These are phyloP conservation scores for Penicillium cataractarum DNA, from an alignment of 495 filamentous ascomycete species.

Conservation along the genomic window DNA sequence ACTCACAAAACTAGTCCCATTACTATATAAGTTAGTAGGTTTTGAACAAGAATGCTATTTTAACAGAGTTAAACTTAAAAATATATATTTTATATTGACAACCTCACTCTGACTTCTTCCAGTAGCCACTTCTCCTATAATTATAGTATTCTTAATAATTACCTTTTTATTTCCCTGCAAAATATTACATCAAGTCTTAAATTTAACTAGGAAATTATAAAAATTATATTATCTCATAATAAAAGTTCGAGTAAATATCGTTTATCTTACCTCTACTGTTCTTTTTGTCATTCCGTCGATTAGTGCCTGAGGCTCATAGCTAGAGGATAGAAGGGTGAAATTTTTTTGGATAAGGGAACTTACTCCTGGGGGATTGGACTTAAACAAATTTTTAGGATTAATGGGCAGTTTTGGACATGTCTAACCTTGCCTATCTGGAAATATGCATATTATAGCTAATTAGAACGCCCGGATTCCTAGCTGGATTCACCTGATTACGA, in stretches of 20 bases:
- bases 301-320: background rate
- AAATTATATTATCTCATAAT: background rate
- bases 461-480: background rate
- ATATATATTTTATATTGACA: background rate
- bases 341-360: background rate
- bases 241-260: background rate
- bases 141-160: background rate
- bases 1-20: too few species aligned
- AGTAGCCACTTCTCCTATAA: background rate
- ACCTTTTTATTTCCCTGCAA: background rate
- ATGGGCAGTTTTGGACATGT: background rate
- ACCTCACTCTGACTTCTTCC: background rate
- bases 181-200: background rate
- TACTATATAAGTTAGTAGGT: too few species aligned
- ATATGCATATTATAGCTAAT: background rate
- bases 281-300: background rate
- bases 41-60: background rate
- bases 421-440: background rate
- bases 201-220: background rate
- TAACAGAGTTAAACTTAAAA: background rate
- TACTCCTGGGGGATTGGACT: background rate
- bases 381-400: background rate
- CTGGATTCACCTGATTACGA: background rate
- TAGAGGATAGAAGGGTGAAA: background rate
- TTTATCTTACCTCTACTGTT: background rate